phyloP scores from a whole-genome alignment of 768 basidiomycete genomes.

The Lactarius pseudohatsudake region DNA sequence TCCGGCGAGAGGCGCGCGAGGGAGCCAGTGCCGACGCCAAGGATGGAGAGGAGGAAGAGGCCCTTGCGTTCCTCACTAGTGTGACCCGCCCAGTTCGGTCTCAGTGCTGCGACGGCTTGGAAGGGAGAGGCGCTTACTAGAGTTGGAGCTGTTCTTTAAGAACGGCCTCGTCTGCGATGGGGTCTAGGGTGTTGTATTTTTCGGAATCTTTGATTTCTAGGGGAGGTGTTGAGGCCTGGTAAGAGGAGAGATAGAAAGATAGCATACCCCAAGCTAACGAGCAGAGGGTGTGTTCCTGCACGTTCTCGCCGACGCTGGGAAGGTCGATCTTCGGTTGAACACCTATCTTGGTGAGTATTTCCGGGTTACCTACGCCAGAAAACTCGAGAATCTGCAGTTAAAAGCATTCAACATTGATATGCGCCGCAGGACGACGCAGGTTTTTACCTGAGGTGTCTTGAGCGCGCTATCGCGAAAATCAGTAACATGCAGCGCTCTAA shows the following conservation, averaged over 20 bases:
- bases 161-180: slow-evolving; percentile 34
- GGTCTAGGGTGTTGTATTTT: slow-evolving; percentile 35
- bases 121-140: slow-evolving; percentile 33
- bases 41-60: slow-evolving; percentile 34
- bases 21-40: slow-evolving; percentile 32
- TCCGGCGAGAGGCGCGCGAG: slow-evolving; percentile 30
- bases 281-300: slow-evolving; percentile 49
- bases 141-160: slow-evolving; percentile 36
- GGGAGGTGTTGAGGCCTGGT: not conserved
- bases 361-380: slow-evolving; percentile 53
- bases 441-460: slow-evolving; percentile 36
- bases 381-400: slow-evolving; percentile 50
- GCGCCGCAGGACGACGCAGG: not conserved
- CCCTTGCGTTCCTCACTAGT: slow-evolving; percentile 32
- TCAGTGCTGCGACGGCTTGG: not conserved
- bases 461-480: slow-evolving; percentile 35
- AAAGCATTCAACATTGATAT: not conserved
- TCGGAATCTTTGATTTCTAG: slow-evolving; percentile 37
- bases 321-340: slow-evolving; percentile 44
- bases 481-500: not conserved
- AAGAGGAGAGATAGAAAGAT: not conserved
- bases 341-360: slow-evolving; percentile 41
- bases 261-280: slow-evolving; percentile 34
- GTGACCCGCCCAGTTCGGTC: not conserved
- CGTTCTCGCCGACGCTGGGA: slow-evolving; percentile 51